Percentiles rank a stretch among this genome's conserved stretches.
These are phyloP conservation scores for Grosmannia serpens DNA, from an alignment of 2,329 filamentous ascomycete species.

Conservation along the genomic window DNA sequence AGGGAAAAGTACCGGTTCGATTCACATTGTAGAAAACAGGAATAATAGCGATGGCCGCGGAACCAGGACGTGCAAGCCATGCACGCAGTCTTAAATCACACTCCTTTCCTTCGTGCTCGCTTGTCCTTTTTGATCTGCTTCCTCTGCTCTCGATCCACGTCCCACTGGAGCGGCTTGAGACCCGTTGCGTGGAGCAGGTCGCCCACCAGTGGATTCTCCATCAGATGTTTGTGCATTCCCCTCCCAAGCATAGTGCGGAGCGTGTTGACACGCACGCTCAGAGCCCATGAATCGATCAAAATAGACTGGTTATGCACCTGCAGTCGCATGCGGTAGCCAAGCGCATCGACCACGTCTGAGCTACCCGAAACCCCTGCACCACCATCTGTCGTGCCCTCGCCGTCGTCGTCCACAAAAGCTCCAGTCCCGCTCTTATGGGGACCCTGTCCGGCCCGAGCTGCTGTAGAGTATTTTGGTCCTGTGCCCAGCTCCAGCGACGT, in stretches of 20 bases:
- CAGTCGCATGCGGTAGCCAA: slow-evolving; percentile 41
- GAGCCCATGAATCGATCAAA: slow-evolving; percentile 39
- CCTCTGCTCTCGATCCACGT: not conserved
- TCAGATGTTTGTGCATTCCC: slow-evolving; percentile 29
- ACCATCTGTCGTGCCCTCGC: not conserved
- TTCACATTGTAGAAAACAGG: not conserved
- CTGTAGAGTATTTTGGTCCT: slow-evolving; percentile 42
- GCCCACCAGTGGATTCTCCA: slow-evolving; percentile 26
- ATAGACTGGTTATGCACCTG: slow-evolving; percentile 33
- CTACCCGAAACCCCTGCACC: not conserved
- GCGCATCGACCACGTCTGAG: slow-evolving; percentile 28
- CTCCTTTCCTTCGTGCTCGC: not conserved
- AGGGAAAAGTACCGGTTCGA: too few relatives aligned
- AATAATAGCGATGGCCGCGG: not conserved
- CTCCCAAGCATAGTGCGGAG: slow-evolving; percentile 36
- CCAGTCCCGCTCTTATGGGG: slow-evolving; percentile 28
- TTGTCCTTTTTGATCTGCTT: not conserved
- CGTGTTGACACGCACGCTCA: slow-evolving; percentile 35
- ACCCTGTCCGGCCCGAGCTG: slow-evolving; percentile 27
- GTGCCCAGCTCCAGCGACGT: slow-evolving; percentile 43
- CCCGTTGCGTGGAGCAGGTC: slow-evolving; percentile 19
- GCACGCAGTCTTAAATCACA: not conserved
- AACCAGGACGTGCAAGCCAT: not conserved
- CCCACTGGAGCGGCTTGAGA: not conserved
- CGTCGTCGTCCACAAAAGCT: not conserved